Percentiles rank a stretch among this genome's conserved stretches.
Evolutionary conservation across 208 protist species (phyloP).

Genomic region (Acanthamoeba lenticulata): DNA sequence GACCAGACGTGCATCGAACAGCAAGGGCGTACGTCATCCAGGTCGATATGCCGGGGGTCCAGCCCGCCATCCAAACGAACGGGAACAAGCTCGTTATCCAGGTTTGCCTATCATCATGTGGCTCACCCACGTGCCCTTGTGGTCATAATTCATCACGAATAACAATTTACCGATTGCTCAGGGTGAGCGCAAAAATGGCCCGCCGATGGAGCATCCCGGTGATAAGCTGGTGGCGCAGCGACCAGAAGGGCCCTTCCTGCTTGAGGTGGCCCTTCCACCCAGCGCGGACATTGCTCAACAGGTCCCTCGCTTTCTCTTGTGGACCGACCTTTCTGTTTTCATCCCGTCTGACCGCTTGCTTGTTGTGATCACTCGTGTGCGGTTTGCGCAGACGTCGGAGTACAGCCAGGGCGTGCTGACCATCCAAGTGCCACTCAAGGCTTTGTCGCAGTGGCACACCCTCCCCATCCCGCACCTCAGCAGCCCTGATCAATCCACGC

Average conservation of each 20-base stretch:
- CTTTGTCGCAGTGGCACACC: conserved; percentile 45
- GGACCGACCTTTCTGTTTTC: not conserved
- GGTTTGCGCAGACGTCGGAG: too few relatives aligned
- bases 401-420: conserved; percentile 55
- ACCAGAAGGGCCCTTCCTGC: not conserved
- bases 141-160: not conserved
- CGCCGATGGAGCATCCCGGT: not conserved
- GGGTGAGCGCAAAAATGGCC: conserved; percentile 4
- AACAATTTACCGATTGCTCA: not conserved
- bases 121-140: not conserved
- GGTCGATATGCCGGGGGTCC: conserved; percentile 51
- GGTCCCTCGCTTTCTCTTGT: not conserved
- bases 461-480: conserved; percentile 63
- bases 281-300: conserved; percentile 47
- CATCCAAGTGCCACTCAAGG: conserved; percentile 50
- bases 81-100: conserved; percentile 67
- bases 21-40: conserved; percentile 23
- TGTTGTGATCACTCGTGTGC: too few relatives aligned
- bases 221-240: conserved; percentile 20
- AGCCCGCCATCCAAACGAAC: not conserved
- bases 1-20: not conserved
- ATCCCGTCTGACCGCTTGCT: not conserved
- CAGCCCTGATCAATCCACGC: too few relatives aligned
- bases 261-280: conserved; percentile 25
- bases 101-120: not conserved